Conservation (phyloP, 805 yeast species). For the Teunomyces pallodes region DNA sequence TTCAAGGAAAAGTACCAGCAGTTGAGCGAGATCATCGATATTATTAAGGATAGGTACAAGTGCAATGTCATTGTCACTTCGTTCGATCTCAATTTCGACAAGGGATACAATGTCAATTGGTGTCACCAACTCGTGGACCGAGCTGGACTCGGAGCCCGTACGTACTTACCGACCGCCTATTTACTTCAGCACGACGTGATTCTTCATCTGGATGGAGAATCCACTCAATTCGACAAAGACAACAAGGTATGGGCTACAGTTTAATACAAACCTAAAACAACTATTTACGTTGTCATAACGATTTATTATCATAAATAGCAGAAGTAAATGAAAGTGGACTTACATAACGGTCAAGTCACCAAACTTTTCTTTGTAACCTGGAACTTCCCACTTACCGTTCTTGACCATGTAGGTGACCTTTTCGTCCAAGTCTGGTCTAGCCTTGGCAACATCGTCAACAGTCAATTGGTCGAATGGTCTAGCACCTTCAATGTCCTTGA, state of each 20-base stretch:
- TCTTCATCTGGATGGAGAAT: conserved; percentile 3
- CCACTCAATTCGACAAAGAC: not conserved
- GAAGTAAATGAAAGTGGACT: conserved; percentile 9
- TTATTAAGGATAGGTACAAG: conserved; percentile 15
- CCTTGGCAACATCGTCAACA: conserved; percentile 89
- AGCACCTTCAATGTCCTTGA: conserved; percentile 91
- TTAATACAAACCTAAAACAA: not conserved
- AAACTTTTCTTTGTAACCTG: conserved; percentile 97
- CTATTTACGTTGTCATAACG: conserved; percentile 1
- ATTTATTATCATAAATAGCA: conserved; percentile 3
- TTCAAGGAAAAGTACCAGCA: conserved; percentile 13
- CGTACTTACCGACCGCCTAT: not conserved
- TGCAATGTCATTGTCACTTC: conserved; percentile 30
- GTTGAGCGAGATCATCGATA: conserved; percentile 10
- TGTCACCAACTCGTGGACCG: not conserved
- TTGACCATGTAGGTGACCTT: conserved; percentile 93
- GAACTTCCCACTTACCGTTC: conserved; percentile 97
- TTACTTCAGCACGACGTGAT: not conserved
- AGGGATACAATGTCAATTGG: conserved; percentile 22
- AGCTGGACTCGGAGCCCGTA: not conserved
- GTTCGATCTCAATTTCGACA: conserved; percentile 28
- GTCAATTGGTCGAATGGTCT: conserved; percentile 98
- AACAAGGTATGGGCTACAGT: not conserved
- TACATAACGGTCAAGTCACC: conserved; percentile 95
- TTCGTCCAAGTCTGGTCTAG: conserved; percentile 96